Evolutionary conservation across 176 grass and related monocot species (phyloP), one percentile per base, ranked within the genome.

Genomic region (Puya raimondii): DNA sequence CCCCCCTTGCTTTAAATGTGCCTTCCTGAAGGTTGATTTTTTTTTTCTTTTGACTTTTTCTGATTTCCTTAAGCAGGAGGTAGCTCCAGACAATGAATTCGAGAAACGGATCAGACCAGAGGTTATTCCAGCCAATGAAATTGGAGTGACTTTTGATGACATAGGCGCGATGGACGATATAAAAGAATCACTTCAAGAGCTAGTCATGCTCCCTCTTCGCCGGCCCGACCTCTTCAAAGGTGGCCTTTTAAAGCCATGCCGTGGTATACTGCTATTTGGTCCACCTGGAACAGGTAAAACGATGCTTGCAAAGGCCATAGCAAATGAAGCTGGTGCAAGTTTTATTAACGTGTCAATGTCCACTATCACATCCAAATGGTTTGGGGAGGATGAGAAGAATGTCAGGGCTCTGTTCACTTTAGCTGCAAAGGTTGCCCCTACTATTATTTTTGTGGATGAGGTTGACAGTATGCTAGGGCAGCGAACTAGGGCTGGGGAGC

Each of bases 301-400:
- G 0, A 99, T 99, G 95, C 90, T 99, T 14, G 95, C 95, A 0
- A 99, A 99, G 74, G 95, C 95, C 57, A 99, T 99, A 80, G 95
- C 95, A 65, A 94, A 99, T 70, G 95, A 99, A 6, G 90, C 95
- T 0, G 90, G 95, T 2, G 90, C 95, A 21, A 99, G 90, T 76
- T 99, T 99, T 72, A 99, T 99, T 63, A 99, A 99, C 21, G 90
- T 94, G 1, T 91, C 95, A 0, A 94, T 99, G 87, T 93, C 89
- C 48, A 94, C 95, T 11, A 94, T 99, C 71, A 94, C 95, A 59
- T 99, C 95, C 0, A 99, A 99, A 81, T 99, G 95, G 95, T 99
- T 94, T 4, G 95, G 95, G 15, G 90, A 99, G 57, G 95, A 94
- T 15, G 95, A 99, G 74, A 99, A 99, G 42, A 93, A 91, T 80